Percentiles rank a stretch among this genome's conserved stretches.
These are phyloP conservation scores for Cutaneotrichosporon mucoides DNA, from an alignment of 1,284 basidiomycete genomes.

Conservation along the genomic window DNA sequence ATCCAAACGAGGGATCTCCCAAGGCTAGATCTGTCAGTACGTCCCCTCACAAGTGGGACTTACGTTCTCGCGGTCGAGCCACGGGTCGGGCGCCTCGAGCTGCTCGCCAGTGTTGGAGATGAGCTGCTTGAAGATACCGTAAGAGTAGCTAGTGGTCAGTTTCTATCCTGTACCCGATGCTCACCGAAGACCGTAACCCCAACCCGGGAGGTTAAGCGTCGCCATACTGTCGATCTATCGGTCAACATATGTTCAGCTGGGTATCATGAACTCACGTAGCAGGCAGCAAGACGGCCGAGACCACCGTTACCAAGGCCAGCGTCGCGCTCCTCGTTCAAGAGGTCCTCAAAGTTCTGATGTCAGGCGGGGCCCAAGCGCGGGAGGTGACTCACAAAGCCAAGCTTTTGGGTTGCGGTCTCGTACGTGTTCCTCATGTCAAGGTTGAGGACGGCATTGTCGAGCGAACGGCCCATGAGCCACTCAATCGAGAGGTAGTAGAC, in stretches of 20 bases:
- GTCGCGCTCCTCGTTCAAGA: slow-evolving; percentile 80
- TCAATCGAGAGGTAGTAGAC: slow-evolving; percentile 84
- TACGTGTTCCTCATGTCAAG: slow-evolving; percentile 74
- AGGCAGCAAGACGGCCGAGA: slow-evolving; percentile 85
- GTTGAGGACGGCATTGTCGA: slow-evolving; percentile 86
- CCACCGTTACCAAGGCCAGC: slow-evolving; percentile 79
- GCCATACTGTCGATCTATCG: slow-evolving; percentile 53
- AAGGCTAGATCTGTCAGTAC: slow-evolving; percentile 38
- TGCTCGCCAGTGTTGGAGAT: slow-evolving; percentile 68
- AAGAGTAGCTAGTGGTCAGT: slow-evolving; percentile 59
- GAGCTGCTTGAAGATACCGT: slow-evolving; percentile 92
- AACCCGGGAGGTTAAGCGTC: slow-evolving; percentile 73
- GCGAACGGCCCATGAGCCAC: slow-evolving; percentile 70
- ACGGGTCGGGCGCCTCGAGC: slow-evolving; percentile 87
- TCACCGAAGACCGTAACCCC: slow-evolving; percentile 77
- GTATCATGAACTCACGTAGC: slow-evolving; percentile 60
- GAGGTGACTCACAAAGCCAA: slow-evolving; percentile 56
- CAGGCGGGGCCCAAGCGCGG: neutral
- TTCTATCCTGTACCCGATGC: slow-evolving; percentile 4
- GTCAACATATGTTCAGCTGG: slow-evolving; percentile 1
- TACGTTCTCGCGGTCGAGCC: slow-evolving; percentile 78
- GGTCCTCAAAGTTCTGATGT: slow-evolving; percentile 65
- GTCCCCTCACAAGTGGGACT: slow-evolving; percentile 5
- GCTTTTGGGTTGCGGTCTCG: slow-evolving; percentile 61
- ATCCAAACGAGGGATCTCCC: slow-evolving; percentile 83